phyloP scores from a whole-genome alignment of 371 early-diverging fungal species.

The Mucor saturninus region DNA sequence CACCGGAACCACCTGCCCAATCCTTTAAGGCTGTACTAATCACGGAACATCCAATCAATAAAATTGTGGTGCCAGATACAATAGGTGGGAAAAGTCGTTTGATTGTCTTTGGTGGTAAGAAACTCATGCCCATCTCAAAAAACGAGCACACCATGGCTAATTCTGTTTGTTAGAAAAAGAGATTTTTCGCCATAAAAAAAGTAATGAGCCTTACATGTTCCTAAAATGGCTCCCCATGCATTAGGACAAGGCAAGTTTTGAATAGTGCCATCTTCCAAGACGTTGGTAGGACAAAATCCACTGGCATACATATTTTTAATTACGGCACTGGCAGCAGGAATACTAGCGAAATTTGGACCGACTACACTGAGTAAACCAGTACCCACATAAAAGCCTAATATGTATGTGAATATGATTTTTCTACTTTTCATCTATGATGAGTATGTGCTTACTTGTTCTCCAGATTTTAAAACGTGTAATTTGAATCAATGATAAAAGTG shows the following conservation, averaged over 20 bases:
- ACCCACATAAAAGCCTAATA: conserved; percentile 52
- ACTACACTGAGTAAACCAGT: conserved; percentile 63
- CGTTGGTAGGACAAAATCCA: conserved; percentile 53
- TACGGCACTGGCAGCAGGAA: conserved; percentile 49
- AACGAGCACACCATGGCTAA: conserved; percentile 57
- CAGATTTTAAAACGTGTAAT: conserved; percentile 62
- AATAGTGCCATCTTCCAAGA: conserved; percentile 47
- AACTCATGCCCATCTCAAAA: conserved; percentile 59
- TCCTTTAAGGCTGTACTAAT: conserved; percentile 57
- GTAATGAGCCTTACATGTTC: conserved; percentile 46
- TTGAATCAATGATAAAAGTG: conserved; percentile 59
- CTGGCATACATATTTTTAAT: conserved; percentile 46
- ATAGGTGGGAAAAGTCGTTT: conserved; percentile 65
- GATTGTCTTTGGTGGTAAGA: conserved; percentile 61
- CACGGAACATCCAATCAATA: conserved; percentile 63
- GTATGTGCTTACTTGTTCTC: conserved; percentile 31
- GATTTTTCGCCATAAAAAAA: background rate
- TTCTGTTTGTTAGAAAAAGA: background rate
- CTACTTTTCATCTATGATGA: background rate
- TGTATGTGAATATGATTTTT: too few species aligned
- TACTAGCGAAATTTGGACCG: conserved; percentile 61
- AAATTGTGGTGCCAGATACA: conserved; percentile 63
- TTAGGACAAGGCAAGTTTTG: conserved; percentile 55
- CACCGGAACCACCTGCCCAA: conserved; percentile 64
- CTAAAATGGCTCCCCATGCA: conserved; percentile 66